Evolutionary conservation across 768 basidiomycete genomes (phyloP), one percentile per base, ranked within the genome.

Genomic region (Mycena polygramma): DNA sequence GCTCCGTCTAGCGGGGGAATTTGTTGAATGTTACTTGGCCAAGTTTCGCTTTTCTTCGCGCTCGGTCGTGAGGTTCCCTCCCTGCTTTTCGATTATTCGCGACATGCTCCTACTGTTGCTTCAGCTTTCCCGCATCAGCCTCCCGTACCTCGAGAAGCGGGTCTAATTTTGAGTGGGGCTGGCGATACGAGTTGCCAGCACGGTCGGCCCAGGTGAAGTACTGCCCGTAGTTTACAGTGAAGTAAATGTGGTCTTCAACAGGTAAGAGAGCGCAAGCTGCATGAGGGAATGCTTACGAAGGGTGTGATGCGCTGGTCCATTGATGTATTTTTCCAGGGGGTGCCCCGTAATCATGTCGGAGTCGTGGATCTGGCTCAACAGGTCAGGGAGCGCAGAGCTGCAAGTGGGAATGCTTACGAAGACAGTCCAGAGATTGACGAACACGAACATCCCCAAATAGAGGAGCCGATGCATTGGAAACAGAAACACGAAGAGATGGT

Each of bases 201-300:
- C 91, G 89, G 80, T 99, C 98, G 20, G 94, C 95, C 91, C 93
- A 97, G 37, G 96, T 98, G 79, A 99, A 98, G 84, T 99, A 99
- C 91, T 98, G 95, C 26, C 96, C 97, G 80, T 96, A 97, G 85
- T 99, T 99, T 74, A 94, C 93, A 53, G 93, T 98, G 83, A 98
- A 99, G 84, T 97, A 97, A 35, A 99, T 83, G 77, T 99, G 98
- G 79, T 98, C 30, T 30, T 30, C 30, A 6, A 6, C 30, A 30
- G 30, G 30, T 30, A 2, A 30, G 30, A 30, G 6, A 30, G 6
- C 30, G 30, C 30, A 2, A 30, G 30, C 6, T 30, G 30, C 30
- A 30, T 30, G 30, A 30, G 30, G 30, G 30, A 30, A 30, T 30
- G 30, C 30, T 30, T 30, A 30, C 30, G 97, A 43, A 98, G 85